Conservation (phyloP, 768 basidiomycete genomes). For the Pleurotus citrinopileatus region DNA sequence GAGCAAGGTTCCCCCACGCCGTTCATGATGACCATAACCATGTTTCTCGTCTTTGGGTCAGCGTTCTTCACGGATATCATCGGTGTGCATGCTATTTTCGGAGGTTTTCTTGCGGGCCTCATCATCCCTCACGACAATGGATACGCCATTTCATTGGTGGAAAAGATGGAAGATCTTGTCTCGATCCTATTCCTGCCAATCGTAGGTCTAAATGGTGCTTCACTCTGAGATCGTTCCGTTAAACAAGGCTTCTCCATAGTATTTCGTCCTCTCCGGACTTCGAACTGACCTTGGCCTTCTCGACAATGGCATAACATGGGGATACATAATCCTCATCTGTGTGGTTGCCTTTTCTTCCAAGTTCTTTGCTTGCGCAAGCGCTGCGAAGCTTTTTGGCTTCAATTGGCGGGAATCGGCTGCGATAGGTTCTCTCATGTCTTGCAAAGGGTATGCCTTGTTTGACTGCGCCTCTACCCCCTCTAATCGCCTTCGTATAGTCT, state of each 20-base stretch:
- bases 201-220: no score
- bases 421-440: constrained; percentile 86
- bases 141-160: constrained; percentile 74
- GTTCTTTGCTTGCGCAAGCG: constrained; percentile 63
- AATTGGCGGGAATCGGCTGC: constrained; percentile 73
- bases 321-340: constrained; percentile 72
- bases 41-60: constrained; percentile 73
- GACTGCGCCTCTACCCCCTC: background rate
- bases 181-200: constrained; percentile 72
- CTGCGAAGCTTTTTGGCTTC: constrained; percentile 64
- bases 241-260: constrained; percentile 48
- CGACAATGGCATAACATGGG: constrained; percentile 77
- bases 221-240: no score
- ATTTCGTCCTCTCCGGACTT: constrained; percentile 79
- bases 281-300: constrained; percentile 78
- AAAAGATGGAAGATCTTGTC: constrained; percentile 88
- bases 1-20: constrained; percentile 72
- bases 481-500: constrained; percentile 32
- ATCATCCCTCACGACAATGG: constrained; percentile 83
- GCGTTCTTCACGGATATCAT: no score
- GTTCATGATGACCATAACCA: constrained; percentile 73
- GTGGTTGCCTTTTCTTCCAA: constrained; percentile 77
- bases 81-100: constrained; percentile 71
- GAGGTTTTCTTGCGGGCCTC: constrained; percentile 80
- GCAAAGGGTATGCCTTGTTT: constrained; percentile 64